Evolutionary conservation across 2,329 filamentous ascomycete species (phyloP).

Genomic region (Bimuria novae-zelandiae): DNA sequence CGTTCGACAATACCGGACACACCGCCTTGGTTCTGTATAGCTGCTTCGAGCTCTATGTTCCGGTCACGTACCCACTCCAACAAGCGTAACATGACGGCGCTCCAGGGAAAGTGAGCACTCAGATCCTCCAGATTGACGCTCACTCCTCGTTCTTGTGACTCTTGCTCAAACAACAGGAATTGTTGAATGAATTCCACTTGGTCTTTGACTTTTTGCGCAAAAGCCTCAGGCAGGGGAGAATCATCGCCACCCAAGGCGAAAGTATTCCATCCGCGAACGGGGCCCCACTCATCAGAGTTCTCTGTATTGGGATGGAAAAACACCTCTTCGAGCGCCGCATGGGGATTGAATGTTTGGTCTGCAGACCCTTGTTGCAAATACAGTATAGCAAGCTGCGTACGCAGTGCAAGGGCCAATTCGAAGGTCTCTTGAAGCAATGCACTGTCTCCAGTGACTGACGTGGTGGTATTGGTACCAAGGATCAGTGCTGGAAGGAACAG

Average conservation of each 20-base stretch:
- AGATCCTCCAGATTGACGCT: conserved; percentile 52
- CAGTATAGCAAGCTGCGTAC: conserved; percentile 60
- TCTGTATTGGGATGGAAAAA: conserved; percentile 46
- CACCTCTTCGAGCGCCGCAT: conserved; percentile 44
- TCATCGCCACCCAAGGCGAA: conserved; percentile 46
- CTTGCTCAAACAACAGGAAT: conserved; percentile 39
- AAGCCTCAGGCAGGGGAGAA: conserved; percentile 40
- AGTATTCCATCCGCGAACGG: conserved; percentile 43
- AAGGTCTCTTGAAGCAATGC: conserved; percentile 51
- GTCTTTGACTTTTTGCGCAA: conserved; percentile 41
- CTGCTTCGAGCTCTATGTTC: conserved; percentile 50
- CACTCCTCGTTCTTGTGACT: conserved; percentile 33
- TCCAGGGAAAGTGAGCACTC: conserved; percentile 55
- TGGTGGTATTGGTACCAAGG: conserved; percentile 12
- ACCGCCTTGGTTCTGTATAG: conserved; percentile 52
- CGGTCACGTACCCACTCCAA: conserved; percentile 54
- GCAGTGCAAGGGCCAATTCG: conserved; percentile 56
- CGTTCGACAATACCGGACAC: conserved; percentile 43
- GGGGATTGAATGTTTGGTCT: conserved; percentile 45
- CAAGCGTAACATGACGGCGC: conserved; percentile 51
- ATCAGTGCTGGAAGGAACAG: conserved; percentile 37
- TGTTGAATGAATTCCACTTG: conserved; percentile 47
- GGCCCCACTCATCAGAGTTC: conserved; percentile 9
- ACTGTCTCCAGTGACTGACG: conserved; percentile 44
- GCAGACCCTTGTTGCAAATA: conserved; percentile 43